Evolutionary conservation across 2,329 filamentous ascomycete genomes (phyloP), one percentile per base, ranked within the genome.

Genomic region (Pseudogymnoascus sp.): DNA sequence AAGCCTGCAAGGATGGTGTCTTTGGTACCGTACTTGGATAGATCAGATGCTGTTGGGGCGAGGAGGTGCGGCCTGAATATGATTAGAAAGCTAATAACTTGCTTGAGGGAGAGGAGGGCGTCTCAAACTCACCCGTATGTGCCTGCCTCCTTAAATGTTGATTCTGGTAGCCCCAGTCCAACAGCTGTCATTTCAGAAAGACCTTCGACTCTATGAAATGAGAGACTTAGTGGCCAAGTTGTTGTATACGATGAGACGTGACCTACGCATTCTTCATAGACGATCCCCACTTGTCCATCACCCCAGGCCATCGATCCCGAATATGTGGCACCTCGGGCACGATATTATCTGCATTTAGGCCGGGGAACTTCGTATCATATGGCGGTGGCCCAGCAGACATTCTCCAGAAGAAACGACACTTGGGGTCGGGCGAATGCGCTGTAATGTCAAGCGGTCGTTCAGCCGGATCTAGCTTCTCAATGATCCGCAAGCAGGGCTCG

Each of bases 401-500:
- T 65, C 81, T 76, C 83, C 83, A 86, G 72, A 86, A 86, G 77
- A 86, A 86, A 47, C 83, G 78, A 69, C 83, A 85, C 74, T 86
- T 86, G 40, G 83, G 83, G 64, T 86, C 83, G 0, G 83, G 83
- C 28, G 76, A 71, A 71, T 86, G 83, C 6, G 72, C 82, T n/a
- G 73, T 68, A 67, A 86, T 82, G 69, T 86, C 83, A 8, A 86
- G 77, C 2, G 83, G 83, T 40, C 83, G 75, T 76, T 86, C 82
- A 1, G 75, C 75, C 1, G 82, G 82, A 2, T 76, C 78, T 23
- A 86, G 78, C 4, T 83, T 78, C 68, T 76, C 68, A 67, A 86
- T 86, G 47, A 86, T 79, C 65, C 79, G 76, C 35, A 85, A 78
- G 67, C 83, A 86, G 31, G 83, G 82, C 76, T 82, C 83, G 72